Evolutionary conservation across 257 asterid species (phyloP).

Genomic region (Solanum ossicruentum): DNA sequence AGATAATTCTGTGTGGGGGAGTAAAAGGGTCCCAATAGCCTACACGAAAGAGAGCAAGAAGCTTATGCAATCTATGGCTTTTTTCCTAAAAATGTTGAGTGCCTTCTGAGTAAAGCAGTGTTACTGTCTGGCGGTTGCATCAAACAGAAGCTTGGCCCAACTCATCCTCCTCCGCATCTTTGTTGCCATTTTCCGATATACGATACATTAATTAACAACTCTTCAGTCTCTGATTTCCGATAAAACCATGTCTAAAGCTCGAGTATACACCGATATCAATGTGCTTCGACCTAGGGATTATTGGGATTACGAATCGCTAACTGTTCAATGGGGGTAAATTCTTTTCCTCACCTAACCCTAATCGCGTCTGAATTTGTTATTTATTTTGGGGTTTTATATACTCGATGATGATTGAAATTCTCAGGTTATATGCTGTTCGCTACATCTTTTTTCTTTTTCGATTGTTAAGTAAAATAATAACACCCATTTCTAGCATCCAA

Average conservation of each 20-base stretch:
- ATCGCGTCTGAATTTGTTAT: background rate
- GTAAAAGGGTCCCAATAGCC: background rate
- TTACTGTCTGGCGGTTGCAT: background rate
- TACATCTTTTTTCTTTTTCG: background rate
- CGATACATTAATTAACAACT: background rate
- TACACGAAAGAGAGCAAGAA: background rate
- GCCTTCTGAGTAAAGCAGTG: background rate
- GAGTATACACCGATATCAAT: conserved; percentile 4
- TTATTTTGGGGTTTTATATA: background rate
- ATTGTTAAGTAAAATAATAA: background rate
- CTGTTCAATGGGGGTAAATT: conserved; percentile 8
- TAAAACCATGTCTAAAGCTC: background rate
- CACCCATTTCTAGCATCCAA: background rate
- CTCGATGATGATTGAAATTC: background rate
- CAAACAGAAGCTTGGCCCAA: background rate
- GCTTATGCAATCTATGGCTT: background rate
- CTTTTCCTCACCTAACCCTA: background rate
- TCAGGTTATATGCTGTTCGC: background rate
- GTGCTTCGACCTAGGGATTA: conserved; percentile 5
- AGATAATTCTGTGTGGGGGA: background rate
- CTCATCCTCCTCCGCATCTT: background rate
- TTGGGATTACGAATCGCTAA: conserved; percentile 8
- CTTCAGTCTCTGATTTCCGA: background rate
- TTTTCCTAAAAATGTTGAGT: background rate
- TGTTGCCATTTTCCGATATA: background rate